Percentiles rank a stretch among this genome's conserved stretches.
Conservation (phyloP, 208 protist species). For the Trypanosoma brucei region DNA sequence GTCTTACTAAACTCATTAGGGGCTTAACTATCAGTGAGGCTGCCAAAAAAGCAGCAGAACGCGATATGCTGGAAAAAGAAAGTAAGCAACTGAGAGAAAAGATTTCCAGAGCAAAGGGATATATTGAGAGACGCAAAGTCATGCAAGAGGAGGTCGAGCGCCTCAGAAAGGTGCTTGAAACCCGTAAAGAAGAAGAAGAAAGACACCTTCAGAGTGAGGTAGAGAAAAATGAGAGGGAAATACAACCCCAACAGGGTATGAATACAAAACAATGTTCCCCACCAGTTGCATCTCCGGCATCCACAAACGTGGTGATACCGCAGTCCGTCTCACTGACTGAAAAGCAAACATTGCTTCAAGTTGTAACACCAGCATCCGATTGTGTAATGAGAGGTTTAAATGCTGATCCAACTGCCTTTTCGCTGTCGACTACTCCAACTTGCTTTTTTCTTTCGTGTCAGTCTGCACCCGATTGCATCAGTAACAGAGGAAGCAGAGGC, state of each 20-base stretch:
- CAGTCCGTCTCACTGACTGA: background rate
- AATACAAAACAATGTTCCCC: no score
- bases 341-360: background rate
- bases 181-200: background rate
- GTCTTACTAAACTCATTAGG: constrained; percentile 10
- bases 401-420: background rate
- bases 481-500: background rate
- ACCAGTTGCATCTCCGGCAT: background rate
- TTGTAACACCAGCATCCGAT: background rate
- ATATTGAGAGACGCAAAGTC: constrained; percentile 6
- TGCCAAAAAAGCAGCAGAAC: constrained; percentile 12
- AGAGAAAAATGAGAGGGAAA: no score
- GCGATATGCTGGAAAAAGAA: constrained; percentile 14
- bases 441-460: background rate
- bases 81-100: constrained; percentile 18
- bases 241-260: no score
- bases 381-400: background rate
- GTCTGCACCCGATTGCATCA: background rate
- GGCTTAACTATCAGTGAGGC: constrained; percentile 9
- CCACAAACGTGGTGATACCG: background rate
- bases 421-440: background rate
- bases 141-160: background rate
- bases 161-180: background rate
- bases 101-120: constrained; percentile 12
- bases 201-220: no score